Evolutionary conservation across 2,329 filamentous ascomycete species (phyloP), one percentile per base, ranked within the genome.

Genomic region (Cladosporium sp.): DNA sequence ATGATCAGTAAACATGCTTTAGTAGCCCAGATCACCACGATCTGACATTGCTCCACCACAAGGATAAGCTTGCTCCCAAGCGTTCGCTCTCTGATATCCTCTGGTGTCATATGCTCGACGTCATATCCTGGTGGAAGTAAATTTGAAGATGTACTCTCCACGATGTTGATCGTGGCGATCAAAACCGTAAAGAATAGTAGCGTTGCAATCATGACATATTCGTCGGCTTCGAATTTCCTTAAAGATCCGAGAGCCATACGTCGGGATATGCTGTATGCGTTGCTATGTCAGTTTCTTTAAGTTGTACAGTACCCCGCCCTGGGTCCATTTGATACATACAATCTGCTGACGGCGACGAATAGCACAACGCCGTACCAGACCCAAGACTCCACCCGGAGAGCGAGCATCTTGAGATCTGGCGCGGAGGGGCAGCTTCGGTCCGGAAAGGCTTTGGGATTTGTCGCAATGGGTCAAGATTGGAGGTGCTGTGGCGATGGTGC

Each of bases 191-290:
- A 84, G 59, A 77, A 77, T 10, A 75, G 76, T 67, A 83, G 76
- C 8, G 83, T 80, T 65, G 86, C 77, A 8, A 83, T 44, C 84
- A 88, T 88, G 23, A 85, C 76, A 70, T 82, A 86, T 72, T 88
- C 86, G 69, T 88, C 86, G n/a, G 81, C 71, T 69, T 85, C 82
- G 16, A 86, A 80, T 7, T 78, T 78, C 50, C 75, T 78, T 69
- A 80, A 75, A 44, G 81, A 80, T 14, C 83, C 79, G 37, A 86
- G 78, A 8, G 80, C 75, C 40, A 82, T 75, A 21, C 74, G 76
- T 35, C 81, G 77, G 11, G 82, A 83, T 31, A 79, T 75, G 31
- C 80, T 82, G 59, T 67, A 55, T 33, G 35, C 29, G 21, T 16
- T 46, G n/a, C 40, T 23, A 12, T 46, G 40, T 46, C 21, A 46